A percentile compares a stretch with the other conserved stretches of the same genome.
Evolutionary conservation across 2,329 filamentous ascomycete genomes (phyloP).

Genomic region (Lachnellula suecica): DNA sequence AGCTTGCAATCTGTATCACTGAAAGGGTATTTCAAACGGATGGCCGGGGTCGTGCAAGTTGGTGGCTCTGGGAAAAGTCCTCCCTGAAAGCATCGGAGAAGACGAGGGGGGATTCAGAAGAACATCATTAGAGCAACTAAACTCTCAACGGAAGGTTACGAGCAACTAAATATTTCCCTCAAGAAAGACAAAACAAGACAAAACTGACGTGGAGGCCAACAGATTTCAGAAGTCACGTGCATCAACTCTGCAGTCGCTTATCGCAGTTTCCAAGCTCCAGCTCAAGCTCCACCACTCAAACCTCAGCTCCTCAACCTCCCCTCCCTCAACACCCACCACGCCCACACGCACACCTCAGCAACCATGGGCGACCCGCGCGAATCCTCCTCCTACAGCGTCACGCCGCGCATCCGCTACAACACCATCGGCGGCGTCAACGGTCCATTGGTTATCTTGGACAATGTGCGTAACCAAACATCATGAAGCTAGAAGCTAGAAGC

Average conservation of each 20-base stretch:
- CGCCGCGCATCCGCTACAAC: slow-evolving; percentile 87
- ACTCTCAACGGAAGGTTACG: too few species aligned
- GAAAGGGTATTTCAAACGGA: too few species aligned
- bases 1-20: too few species aligned
- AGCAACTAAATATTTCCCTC: too few species aligned
- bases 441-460: slow-evolving; percentile 94
- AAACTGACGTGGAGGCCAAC: neutral
- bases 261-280: slow-evolving; percentile 8
- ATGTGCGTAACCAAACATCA: too few species aligned
- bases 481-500: too few species aligned
- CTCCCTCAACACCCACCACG: neutral
- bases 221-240: neutral
- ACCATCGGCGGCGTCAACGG: slow-evolving; percentile 98
- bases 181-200: too few species aligned
- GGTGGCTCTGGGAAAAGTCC: too few species aligned
- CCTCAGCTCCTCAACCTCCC: neutral
- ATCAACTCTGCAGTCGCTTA: slow-evolving; percentile 1
- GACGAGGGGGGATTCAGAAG: too few species aligned
- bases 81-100: too few species aligned
- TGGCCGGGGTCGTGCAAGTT: too few species aligned
- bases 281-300: neutral
- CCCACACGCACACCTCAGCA: slow-evolving; percentile 8
- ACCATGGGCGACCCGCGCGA: slow-evolving; percentile 36
- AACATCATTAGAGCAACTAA: too few species aligned
- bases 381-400: slow-evolving; percentile 44